Percentiles rank a stretch among this genome's conserved stretches.
phyloP scores from a whole-genome alignment of 2,329 filamentous ascomycete genomes.

The Sporothrix curviconia region DNA sequence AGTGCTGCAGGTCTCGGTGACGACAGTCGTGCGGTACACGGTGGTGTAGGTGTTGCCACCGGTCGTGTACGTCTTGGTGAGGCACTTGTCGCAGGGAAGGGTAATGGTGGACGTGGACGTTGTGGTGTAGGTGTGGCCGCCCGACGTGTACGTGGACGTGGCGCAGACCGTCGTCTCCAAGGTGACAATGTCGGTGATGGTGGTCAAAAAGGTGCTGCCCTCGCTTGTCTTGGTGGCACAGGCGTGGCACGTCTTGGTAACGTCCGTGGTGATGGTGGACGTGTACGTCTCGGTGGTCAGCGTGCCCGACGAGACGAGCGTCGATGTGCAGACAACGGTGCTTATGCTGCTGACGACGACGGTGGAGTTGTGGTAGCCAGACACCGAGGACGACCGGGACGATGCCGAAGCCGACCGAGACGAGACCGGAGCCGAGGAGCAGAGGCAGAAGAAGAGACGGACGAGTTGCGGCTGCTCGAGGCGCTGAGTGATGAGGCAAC shows the following conservation, averaged over 20 bases:
- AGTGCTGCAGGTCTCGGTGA: slow-evolving; percentile 2
- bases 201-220: background rate
- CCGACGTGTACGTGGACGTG: slow-evolving; percentile 4
- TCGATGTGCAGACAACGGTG: slow-evolving; percentile 1
- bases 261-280: background rate
- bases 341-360: background rate
- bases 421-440: background rate
- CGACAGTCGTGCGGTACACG: background rate
- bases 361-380: background rate
- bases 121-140: slow-evolving; percentile 5
- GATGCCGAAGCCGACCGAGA: background rate
- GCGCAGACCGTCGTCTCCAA: slow-evolving; percentile 9
- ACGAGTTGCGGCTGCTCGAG: background rate
- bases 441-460: background rate
- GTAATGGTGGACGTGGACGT: slow-evolving; percentile 9
- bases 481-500: too few relatives aligned
- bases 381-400: background rate
- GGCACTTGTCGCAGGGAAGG: slow-evolving; percentile 4
- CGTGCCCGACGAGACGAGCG: background rate
- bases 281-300: slow-evolving; percentile 1
- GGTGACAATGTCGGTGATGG: slow-evolving; percentile 5
- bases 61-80: slow-evolving; percentile 11
- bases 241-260: slow-evolving; percentile 7
- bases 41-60: slow-evolving; percentile 11
- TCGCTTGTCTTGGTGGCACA: slow-evolving; percentile 2